Percentiles rank a stretch among this genome's conserved stretches.
Conservation (phyloP, 2,329 filamentous ascomycete genomes). For the Teratosphaeria epicoccoides region DNA sequence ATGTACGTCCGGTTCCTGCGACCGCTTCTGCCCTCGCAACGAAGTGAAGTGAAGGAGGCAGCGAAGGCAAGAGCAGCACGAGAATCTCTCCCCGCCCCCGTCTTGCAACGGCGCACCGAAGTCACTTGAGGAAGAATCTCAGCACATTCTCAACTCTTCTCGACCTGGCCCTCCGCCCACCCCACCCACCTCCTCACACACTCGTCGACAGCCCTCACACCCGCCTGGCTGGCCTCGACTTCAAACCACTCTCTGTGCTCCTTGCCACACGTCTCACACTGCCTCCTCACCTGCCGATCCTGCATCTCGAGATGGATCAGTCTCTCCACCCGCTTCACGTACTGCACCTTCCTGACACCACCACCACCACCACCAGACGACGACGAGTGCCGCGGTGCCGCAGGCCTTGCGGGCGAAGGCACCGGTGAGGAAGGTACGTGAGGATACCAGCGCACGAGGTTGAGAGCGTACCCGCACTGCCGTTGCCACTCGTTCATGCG, state of each 20-base stretch:
- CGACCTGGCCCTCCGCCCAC: constrained; percentile 50
- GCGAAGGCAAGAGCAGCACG: too few species aligned
- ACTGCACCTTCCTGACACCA: constrained; percentile 59
- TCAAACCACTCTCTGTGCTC: constrained; percentile 95
- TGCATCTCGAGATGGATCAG: constrained; percentile 83
- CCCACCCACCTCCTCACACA: constrained; percentile 74
- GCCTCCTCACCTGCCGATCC: constrained; percentile 46
- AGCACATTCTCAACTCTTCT: too few species aligned
- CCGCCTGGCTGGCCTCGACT: constrained; percentile 62
- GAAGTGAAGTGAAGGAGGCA: too few species aligned
- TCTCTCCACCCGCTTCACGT: constrained; percentile 78
- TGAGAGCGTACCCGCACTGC: constrained; percentile 83
- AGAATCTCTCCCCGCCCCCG: too few species aligned
- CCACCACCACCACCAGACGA: constrained; percentile 13
- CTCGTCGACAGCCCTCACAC: constrained; percentile 58
- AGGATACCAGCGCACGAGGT: constrained; percentile 84
- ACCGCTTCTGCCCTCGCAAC: too few species aligned
- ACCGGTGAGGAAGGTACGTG: constrained; percentile 43
- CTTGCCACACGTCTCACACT: constrained; percentile 68
- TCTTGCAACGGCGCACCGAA: too few species aligned
- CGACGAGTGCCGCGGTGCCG: constrained; percentile 11
- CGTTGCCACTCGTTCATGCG: constrained; percentile 86
- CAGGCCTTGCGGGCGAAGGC: constrained; percentile 12
- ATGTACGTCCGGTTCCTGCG: too few species aligned
- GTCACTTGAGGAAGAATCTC: too few species aligned